Evolutionary conservation across 2,329 filamentous ascomycete species (phyloP).

Genomic region (Colletotrichum liaoningense): DNA sequence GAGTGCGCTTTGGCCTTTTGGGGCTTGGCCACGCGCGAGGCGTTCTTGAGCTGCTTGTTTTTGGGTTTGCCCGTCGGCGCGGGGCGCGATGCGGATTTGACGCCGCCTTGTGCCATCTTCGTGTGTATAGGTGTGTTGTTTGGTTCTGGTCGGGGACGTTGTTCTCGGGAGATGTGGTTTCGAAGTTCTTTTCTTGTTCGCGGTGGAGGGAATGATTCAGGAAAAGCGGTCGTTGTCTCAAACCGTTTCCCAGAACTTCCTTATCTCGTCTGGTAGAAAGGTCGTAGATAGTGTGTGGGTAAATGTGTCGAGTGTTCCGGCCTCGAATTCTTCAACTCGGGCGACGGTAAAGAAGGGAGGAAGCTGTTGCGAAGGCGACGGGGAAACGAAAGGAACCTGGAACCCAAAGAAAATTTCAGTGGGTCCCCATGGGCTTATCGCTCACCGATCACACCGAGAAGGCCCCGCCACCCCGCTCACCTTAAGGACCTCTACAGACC

Average conservation of each 20-base stretch:
- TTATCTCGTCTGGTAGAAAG: too few relatives aligned
- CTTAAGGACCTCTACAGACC: slow-evolving; percentile 8
- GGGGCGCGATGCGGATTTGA: slow-evolving; percentile 60
- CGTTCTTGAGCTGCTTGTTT: slow-evolving; percentile 48
- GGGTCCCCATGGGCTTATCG: not conserved
- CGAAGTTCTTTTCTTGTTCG: too few relatives aligned
- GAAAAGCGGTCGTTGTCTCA: too few relatives aligned
- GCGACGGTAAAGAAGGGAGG: not conserved
- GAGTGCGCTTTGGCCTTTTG: slow-evolving; percentile 56
- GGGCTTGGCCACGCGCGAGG: slow-evolving; percentile 61
- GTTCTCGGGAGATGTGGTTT: not conserved
- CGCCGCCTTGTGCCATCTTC: slow-evolving; percentile 65
- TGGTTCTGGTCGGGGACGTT: not conserved
- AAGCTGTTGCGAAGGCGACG: not conserved
- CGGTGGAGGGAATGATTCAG: too few relatives aligned
- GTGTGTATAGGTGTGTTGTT: not conserved
- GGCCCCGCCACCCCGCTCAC: slow-evolving; percentile 38
- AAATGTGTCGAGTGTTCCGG: not conserved
- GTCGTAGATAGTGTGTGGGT: too few relatives aligned
- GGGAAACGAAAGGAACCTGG: not conserved
- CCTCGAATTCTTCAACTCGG: slow-evolving; percentile 6
- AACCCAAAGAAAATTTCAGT: slow-evolving; percentile 12
- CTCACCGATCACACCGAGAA: slow-evolving; percentile 16
- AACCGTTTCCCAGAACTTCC: too few relatives aligned
- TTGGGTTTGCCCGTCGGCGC: slow-evolving; percentile 51